These are phyloP conservation scores for Panus rudis DNA, from an alignment of 768 basidiomycete species.

Conservation along the genomic window DNA sequence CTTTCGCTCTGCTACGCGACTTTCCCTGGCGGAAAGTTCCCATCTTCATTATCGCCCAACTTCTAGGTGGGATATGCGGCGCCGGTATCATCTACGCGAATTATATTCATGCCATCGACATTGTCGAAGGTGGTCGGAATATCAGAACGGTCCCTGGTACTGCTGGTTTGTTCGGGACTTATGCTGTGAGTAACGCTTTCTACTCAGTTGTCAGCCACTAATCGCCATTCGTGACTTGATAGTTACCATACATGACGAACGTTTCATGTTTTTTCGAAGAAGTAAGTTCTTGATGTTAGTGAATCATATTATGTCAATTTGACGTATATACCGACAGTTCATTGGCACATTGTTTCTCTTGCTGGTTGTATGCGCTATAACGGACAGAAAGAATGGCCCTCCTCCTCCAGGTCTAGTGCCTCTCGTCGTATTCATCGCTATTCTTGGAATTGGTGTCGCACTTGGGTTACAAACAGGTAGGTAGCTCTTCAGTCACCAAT, in stretches of 20 bases:
- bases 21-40: constrained; percentile 84
- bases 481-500: no score
- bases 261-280: constrained; percentile 42
- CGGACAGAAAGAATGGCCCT: constrained; percentile 45
- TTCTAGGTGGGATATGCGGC: constrained; percentile 54
- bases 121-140: constrained; percentile 49
- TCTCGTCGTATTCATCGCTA: constrained; percentile 44
- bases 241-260: constrained; percentile 36
- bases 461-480: constrained; percentile 56
- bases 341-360: constrained; percentile 48
- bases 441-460: constrained; percentile 51
- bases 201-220: neutral
- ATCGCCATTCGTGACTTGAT: neutral
- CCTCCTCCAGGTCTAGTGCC: constrained; percentile 46
- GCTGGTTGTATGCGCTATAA: constrained; percentile 44
- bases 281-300: constrained; percentile 15
- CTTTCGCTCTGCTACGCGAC: constrained; percentile 57
- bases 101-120: constrained; percentile 60
- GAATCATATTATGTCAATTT: neutral
- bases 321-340: constrained; percentile 31
- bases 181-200: constrained; percentile 37
- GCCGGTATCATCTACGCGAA: constrained; percentile 54
- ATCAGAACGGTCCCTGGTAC: constrained; percentile 53
- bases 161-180: constrained; percentile 53
- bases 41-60: constrained; percentile 53